Evolutionary conservation across 768 basidiomycete species (phyloP).

Genomic region (Russula ochroleuca): DNA sequence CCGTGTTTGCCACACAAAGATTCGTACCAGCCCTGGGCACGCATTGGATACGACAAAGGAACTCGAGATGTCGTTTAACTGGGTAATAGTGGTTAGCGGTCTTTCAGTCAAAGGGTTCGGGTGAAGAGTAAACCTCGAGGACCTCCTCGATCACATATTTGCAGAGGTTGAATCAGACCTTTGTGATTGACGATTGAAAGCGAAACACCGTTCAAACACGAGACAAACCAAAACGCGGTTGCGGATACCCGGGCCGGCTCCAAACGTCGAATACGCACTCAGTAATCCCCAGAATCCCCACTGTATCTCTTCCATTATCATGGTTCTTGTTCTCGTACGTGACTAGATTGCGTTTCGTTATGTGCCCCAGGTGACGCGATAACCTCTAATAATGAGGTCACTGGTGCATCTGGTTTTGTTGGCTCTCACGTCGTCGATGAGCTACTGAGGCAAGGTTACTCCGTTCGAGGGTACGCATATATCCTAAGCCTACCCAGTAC

Average conservation of each 20-base stretch:
- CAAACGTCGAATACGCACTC: too few species aligned
- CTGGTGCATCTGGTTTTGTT: slow-evolving; percentile 43
- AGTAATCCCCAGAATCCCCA: too few species aligned
- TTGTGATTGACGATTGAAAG: too few species aligned
- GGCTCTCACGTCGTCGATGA: slow-evolving; percentile 32
- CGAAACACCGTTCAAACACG: too few species aligned
- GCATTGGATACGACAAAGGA: not conserved
- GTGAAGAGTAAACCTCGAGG: too few species aligned
- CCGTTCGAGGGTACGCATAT: slow-evolving; percentile 42
- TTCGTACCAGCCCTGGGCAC: not conserved
- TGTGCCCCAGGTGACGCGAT: too few species aligned
- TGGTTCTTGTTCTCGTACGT: slow-evolving; percentile 17
- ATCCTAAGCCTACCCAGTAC: too few species aligned
- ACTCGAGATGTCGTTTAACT: not conserved
- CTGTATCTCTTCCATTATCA: not conserved
- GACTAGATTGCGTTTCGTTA: not conserved
- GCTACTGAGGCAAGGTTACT: slow-evolving; percentile 44
- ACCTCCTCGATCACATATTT: too few species aligned
- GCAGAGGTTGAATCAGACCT: too few species aligned
- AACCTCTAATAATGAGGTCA: slow-evolving; percentile 36
- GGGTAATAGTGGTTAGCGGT: too few species aligned
- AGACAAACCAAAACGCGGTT: too few species aligned
- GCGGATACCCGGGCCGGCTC: too few species aligned
- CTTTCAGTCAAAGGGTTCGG: not conserved
- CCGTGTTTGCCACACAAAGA: not conserved